phyloP scores from a whole-genome alignment of 164 flowering plant species.

The Chimonanthus praecox region DNA sequence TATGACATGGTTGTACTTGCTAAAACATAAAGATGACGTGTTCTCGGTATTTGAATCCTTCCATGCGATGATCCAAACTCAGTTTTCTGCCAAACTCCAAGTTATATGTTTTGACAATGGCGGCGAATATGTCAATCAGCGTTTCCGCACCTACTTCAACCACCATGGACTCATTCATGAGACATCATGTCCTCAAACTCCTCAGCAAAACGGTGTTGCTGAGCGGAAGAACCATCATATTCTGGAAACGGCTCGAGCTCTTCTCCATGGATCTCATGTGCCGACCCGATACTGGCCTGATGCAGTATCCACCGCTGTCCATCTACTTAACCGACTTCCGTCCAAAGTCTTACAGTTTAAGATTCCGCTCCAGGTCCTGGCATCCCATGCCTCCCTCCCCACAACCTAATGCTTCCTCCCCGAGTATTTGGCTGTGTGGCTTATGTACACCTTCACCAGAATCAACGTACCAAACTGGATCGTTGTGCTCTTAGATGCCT shows the following conservation, averaged over 20 bases:
- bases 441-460: background rate
- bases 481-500: background rate
- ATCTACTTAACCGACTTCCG: background rate
- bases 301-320: background rate
- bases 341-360: background rate
- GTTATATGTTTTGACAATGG: background rate
- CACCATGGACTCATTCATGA: conserved; percentile 1
- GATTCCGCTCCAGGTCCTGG: background rate
- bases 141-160: background rate
- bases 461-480: background rate
- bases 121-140: background rate
- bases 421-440: background rate
- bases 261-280: background rate
- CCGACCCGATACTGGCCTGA: background rate
- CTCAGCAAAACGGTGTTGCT: background rate
- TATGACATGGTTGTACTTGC: conserved; percentile 4
- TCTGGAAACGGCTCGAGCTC: background rate
- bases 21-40: background rate
- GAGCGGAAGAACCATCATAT: conserved; percentile 1
- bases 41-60: background rate
- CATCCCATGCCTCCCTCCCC: background rate
- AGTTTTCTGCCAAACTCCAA: background rate
- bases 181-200: background rate
- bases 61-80: too few species aligned
- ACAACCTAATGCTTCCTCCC: background rate